Evolutionary conservation across 139 green algal species (phyloP).

Genomic region (Chlamydomonas schloesseri): DNA sequence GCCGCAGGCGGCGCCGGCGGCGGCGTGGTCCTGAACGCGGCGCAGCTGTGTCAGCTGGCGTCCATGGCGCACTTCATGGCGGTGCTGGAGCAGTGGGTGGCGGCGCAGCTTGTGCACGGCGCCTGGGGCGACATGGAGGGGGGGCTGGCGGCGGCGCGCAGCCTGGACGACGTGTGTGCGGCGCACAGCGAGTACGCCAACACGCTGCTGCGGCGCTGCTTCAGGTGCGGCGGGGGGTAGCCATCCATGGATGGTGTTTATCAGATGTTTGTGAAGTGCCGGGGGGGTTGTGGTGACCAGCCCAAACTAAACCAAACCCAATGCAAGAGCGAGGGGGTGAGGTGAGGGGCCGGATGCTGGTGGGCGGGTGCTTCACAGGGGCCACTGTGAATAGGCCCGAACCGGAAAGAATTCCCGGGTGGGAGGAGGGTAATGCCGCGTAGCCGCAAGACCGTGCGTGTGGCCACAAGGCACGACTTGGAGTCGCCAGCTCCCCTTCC

Average conservation of each 20-base stretch:
- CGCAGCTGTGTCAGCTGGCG: neutral
- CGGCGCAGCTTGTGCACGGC: constrained; percentile 24
- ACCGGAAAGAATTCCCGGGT: too few relatives aligned
- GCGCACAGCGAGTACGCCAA: constrained; percentile 26
- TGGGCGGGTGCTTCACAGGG: neutral
- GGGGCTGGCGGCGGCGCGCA: constrained; percentile 14
- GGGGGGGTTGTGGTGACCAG: neutral
- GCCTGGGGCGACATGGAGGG: constrained; percentile 13
- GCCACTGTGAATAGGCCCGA: too few relatives aligned
- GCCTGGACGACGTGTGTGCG: constrained; percentile 40
- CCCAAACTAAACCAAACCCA: neutral
- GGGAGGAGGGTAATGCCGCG: too few relatives aligned
- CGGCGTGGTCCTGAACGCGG: neutral
- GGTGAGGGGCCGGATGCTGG: neutral
- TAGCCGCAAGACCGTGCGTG: too few relatives aligned
- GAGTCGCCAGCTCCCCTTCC: too few relatives aligned
- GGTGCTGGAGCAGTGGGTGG: constrained; percentile 36
- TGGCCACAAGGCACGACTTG: too few relatives aligned
- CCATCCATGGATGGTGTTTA: neutral
- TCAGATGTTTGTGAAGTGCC: neutral
- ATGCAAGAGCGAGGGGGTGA: too few relatives aligned
- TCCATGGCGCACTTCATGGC: constrained; percentile 32
- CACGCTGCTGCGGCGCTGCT: constrained; percentile 42
- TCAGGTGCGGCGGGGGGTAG: neutral
- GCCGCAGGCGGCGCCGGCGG: neutral